Evolutionary conservation across 2,329 filamentous ascomycete species (phyloP).

Genomic region (Macroventuria anomochaeta): DNA sequence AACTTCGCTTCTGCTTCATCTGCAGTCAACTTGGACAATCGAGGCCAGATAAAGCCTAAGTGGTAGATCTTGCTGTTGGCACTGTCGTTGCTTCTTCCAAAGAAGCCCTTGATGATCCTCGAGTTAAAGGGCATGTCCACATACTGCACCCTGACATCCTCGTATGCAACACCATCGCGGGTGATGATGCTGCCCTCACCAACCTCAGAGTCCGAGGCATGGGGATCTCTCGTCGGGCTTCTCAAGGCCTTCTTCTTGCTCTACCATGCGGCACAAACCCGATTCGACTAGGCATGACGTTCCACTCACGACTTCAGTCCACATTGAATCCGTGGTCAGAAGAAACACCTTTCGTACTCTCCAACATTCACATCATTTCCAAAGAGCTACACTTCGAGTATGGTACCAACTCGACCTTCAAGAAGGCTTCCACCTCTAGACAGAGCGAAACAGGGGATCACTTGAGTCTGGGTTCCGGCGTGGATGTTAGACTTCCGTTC

Average conservation of each 20-base stretch:
- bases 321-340: not conserved
- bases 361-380: not conserved
- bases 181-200: not conserved
- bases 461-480: conserved; percentile 1
- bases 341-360: not conserved
- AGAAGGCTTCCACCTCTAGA: conserved; percentile 1
- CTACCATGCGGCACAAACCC: not conserved
- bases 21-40: not conserved
- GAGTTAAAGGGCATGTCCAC: conserved; percentile 1
- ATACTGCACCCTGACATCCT: not conserved
- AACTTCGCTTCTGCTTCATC: not conserved
- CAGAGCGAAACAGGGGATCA: conserved; percentile 5
- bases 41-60: not conserved
- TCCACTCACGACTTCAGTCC: not conserved
- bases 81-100: not conserved
- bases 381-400: conserved; percentile 5
- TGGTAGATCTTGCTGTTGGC: not conserved
- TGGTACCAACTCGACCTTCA: conserved; percentile 9
- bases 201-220: not conserved
- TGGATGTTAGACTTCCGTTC: conserved; percentile 1
- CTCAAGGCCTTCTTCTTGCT: not conserved
- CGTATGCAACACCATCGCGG: not conserved
- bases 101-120: not conserved
- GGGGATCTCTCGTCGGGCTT: not conserved
- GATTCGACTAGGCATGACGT: not conserved